These are phyloP conservation scores for Carex cristatella DNA, from an alignment of 176 grass and related monocot species.

Conservation along the genomic window DNA sequence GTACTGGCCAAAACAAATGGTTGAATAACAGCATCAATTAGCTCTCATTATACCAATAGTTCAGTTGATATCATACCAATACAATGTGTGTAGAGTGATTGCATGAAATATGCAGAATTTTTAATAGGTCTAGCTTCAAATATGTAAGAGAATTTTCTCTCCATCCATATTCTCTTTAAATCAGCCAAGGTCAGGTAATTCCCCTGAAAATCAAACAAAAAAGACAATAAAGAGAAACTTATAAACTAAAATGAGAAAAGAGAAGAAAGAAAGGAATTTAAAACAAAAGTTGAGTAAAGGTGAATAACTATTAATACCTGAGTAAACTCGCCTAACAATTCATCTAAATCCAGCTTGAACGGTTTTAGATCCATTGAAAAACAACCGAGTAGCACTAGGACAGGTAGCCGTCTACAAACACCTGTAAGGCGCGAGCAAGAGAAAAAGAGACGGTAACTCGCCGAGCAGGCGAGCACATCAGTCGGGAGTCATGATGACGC, in stretches of 20 bases:
- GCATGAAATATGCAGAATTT: slow-evolving; percentile 75
- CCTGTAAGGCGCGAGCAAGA: not conserved
- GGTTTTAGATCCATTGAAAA: slow-evolving; percentile 49
- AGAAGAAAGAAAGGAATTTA: not conserved
- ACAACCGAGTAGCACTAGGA: not conserved
- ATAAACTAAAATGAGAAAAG: not conserved
- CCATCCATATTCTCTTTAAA: slow-evolving; percentile 70
- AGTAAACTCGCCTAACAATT: slow-evolving; percentile 53
- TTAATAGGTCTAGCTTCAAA: slow-evolving; percentile 56
- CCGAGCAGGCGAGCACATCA: too few species aligned
- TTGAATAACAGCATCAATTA: not conserved
- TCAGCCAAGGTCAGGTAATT: slow-evolving; percentile 36
- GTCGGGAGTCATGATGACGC: too few species aligned
- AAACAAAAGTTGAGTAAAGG: not conserved
- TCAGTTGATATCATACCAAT: slow-evolving; percentile 31
- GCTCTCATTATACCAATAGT: not conserved
- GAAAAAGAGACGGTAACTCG: not conserved
- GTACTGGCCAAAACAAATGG: not conserved
- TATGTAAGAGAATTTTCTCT: slow-evolving; percentile 76
- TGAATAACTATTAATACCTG: slow-evolving; percentile 25
- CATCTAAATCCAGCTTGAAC: slow-evolving; percentile 85
- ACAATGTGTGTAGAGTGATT: slow-evolving; percentile 69
- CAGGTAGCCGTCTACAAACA: not conserved
- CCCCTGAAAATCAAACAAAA: slow-evolving; percentile 30
- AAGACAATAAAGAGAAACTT: not conserved